Percentiles rank a stretch among this genome's conserved stretches.
Evolutionary conservation across 306 rosid genomes (phyloP).

Genomic region (Abrus precatorius): DNA sequence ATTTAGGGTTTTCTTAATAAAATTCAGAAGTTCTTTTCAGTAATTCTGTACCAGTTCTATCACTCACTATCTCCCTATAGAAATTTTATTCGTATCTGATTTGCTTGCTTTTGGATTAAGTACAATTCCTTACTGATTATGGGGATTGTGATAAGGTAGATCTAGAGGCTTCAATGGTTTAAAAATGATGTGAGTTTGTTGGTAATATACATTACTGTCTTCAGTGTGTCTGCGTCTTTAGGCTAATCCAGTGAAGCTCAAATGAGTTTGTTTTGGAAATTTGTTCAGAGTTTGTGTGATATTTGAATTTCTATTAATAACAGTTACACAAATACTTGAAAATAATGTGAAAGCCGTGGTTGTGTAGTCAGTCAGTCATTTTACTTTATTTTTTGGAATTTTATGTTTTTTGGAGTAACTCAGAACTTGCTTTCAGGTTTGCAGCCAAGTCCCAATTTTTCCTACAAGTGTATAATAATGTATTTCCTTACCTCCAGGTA

Average conservation of each 20-base stretch:
- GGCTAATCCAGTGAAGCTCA: conserved; percentile 19
- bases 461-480: conserved; percentile 60
- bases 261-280: conserved; percentile 14
- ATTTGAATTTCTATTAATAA: conserved; percentile 16
- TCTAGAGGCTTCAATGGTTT: background rate
- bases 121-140: conserved; percentile 20
- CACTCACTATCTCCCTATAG: background rate
- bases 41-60: too few species aligned
- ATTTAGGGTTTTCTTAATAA: too few species aligned
- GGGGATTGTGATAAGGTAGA: conserved; percentile 35
- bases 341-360: conserved; percentile 23
- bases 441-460: conserved; percentile 70
- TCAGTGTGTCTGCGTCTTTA: conserved; percentile 6
- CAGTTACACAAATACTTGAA: conserved; percentile 13
- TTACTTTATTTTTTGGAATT: conserved; percentile 10
- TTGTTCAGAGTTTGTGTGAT: conserved; percentile 16
- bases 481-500: conserved; percentile 88
- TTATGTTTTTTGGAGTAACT: conserved; percentile 43
- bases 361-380: background rate
- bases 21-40: too few species aligned
- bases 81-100: conserved; percentile 5
- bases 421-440: conserved; percentile 65
- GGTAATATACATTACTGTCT: background rate
- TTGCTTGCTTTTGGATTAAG: conserved; percentile 31
- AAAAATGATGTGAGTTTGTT: conserved; percentile 17